phyloP scores from a whole-genome alignment of 345 rosid species.

The Raphanus sativus region DNA sequence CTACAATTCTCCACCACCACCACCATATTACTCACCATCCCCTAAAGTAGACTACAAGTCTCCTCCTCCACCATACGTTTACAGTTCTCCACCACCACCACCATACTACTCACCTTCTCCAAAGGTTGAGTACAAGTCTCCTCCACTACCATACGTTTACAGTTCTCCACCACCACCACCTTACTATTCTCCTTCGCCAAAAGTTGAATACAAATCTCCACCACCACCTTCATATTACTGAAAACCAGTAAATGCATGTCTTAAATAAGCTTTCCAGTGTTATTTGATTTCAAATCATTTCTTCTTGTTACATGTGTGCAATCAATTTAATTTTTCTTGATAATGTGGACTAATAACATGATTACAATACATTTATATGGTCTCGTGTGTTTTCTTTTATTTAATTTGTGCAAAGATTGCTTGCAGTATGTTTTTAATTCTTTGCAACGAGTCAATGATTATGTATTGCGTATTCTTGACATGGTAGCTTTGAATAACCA shows the following conservation, averaged over 20 bases:
- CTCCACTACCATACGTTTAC: neutral
- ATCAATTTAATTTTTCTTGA: conserved; percentile 1
- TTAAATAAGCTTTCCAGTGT: neutral
- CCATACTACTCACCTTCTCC: neutral
- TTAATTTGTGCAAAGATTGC: neutral
- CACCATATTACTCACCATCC: neutral
- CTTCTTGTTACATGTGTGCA: neutral
- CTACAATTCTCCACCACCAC: neutral
- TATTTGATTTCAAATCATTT: neutral
- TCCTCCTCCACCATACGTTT: neutral
- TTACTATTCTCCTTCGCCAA: neutral
- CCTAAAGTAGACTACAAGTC: neutral
- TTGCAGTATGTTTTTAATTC: neutral
- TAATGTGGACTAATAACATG: neutral
- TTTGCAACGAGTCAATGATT: neutral
- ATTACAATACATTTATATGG: neutral
- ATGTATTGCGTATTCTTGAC: neutral
- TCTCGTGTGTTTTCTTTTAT: neutral
- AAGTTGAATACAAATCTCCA: neutral
- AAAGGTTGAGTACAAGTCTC: neutral
- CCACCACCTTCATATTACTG: neutral
- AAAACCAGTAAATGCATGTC: neutral
- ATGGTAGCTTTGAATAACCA: neutral
- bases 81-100: neutral
- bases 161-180: neutral